Evolutionary conservation across 768 basidiomycete species (phyloP).

Genomic region (Tricholoma bakamatsutake): DNA sequence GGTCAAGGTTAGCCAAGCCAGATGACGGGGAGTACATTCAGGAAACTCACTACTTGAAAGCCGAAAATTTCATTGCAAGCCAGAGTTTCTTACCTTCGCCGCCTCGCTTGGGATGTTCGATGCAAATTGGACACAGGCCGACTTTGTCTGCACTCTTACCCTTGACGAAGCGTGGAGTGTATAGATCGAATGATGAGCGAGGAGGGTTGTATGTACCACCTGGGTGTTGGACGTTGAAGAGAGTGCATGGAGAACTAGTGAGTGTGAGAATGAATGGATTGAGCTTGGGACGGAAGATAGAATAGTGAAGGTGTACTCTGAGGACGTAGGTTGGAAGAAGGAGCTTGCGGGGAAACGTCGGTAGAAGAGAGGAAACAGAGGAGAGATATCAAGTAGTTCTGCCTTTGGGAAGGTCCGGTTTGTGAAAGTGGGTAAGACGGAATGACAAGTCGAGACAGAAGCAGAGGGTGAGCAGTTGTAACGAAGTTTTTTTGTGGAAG

Average conservation of each 20-base stretch:
- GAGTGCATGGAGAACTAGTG: slow-evolving; percentile 29
- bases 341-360: slow-evolving; percentile 64
- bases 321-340: slow-evolving; percentile 36
- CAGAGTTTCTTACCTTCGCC: slow-evolving; percentile 61
- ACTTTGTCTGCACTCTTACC: slow-evolving; percentile 64
- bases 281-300: neutral
- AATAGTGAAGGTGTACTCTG: slow-evolving; percentile 27
- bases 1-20: neutral
- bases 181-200: slow-evolving; percentile 57
- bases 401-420: slow-evolving; percentile 46
- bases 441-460: neutral
- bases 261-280: neutral
- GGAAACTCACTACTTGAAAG: slow-evolving; percentile 67
- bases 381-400: slow-evolving; percentile 34
- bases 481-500: neutral
- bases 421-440: slow-evolving; percentile 18
- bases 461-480: neutral
- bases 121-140: slow-evolving; percentile 74
- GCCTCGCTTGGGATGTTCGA: slow-evolving; percentile 53
- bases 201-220: slow-evolving; percentile 58
- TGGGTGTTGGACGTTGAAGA: slow-evolving; percentile 31
- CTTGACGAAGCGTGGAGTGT: slow-evolving; percentile 73
- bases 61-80: slow-evolving; percentile 76
- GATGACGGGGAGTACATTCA: neutral
- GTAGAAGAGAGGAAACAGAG: slow-evolving; percentile 59